Evolutionary conservation across 2,329 filamentous ascomycete species (phyloP), one percentile per base, ranked within the genome.

Genomic region (Cryphonectria naterciae): DNA sequence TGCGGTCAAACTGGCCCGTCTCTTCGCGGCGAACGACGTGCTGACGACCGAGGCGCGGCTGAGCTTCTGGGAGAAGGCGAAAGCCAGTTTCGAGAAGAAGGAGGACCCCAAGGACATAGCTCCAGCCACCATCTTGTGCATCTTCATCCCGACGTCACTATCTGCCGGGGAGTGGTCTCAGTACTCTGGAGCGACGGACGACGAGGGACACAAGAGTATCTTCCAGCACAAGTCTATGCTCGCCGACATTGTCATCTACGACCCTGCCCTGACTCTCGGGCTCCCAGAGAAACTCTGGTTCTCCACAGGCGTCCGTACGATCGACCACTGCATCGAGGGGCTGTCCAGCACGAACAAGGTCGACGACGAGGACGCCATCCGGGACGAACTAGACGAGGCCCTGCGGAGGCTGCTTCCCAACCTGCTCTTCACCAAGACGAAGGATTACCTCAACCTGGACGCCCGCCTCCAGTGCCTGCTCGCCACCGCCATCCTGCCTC

Each of bases 321-420:
- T 88, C 0, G 86, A 88, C 73, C 85, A 88, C 74, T 87, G 85
- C 72, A 82, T 88, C 2, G 86, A 88, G 76, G 63, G 63, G 2
- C 46, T 65, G 8, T 67, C 65, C 10, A 58, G 49, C 35, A 56
- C 49, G 28, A 67, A 67, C 19, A 39, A 67, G 35, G 65, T 43
- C 32, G 49, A 56, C 19, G 52, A 39, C 11, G 49, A 25, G 22
- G 65, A 67, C 15, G 65, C 22, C 32, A 67, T 67, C 43, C 46
- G 65, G 2, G 65, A 67, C 17, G 65, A 11, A 2, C 22, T 67
- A 1, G 65, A 58, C 2, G 49, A 58, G 10, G 46, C 49, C 13
- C 22, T 67, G 22, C 65, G 65, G 13, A 58, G 41, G 32, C 19
- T 56, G 17, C 65, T 67, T 35, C 65, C 65, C 15, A 41, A 43